Percentiles rank a stretch among this genome's conserved stretches.
phyloP scores from a whole-genome alignment of 192 early-diverging fungal species.

The Thoreauomyces humboldtii region DNA sequence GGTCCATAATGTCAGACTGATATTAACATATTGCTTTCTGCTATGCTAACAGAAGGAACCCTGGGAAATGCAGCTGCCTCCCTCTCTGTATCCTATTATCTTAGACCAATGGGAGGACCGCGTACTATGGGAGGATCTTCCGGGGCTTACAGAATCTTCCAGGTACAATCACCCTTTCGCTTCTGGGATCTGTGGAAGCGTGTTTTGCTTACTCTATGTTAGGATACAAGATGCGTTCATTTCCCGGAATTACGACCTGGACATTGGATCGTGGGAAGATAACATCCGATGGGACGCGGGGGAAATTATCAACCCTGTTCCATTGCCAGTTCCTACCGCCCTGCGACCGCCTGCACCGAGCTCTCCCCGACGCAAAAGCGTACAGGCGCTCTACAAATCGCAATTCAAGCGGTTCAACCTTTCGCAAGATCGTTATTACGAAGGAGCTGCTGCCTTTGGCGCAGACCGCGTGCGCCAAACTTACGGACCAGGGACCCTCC shows the following conservation, averaged over 20 bases:
- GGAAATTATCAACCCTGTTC: no score
- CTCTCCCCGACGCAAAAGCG: neutral
- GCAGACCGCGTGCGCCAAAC: conserved; percentile 81
- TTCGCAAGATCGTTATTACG: conserved; percentile 86
- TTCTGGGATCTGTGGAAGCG: no score
- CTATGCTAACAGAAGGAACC: neutral
- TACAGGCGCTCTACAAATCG: neutral
- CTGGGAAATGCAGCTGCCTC: neutral
- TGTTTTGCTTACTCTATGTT: no score
- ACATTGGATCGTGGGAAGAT: conserved; percentile 68
- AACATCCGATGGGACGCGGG: conserved; percentile 82
- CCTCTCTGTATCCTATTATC: conserved; percentile 50
- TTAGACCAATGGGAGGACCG: conserved; percentile 82
- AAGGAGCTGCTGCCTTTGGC: conserved; percentile 60
- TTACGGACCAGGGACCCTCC: conserved; percentile 77
- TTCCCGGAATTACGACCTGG: conserved; percentile 58
- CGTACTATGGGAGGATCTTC: conserved; percentile 77
- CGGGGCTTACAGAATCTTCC: no score
- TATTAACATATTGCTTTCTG: neutral
- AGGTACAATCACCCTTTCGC: no score
- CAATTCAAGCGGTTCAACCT: conserved; percentile 71
- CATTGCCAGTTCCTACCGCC: conserved; percentile 44
- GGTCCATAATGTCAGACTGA: neutral
- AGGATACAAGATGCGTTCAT: conserved; percentile 18
- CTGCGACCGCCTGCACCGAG: neutral